Evolutionary conservation across 164 flowering plant species (phyloP), one percentile per base, ranked within the genome.

Genomic region (Annona cherimola): DNA sequence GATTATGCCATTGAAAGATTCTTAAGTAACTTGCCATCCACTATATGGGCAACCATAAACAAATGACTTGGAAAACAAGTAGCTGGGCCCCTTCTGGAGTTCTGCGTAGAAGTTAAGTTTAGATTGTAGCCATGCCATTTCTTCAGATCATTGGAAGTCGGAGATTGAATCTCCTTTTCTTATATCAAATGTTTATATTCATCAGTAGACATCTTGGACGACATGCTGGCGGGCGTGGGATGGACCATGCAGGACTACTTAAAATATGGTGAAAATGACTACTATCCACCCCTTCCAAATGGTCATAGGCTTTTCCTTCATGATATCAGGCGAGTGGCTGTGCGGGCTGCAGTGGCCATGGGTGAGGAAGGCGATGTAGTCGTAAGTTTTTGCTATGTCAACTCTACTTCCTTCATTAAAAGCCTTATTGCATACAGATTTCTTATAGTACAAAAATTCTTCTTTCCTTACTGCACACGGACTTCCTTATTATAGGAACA

Each of bases 361-460:
- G 99, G 98, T 0, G 99, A 95, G 83, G 99, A 95, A 84, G 99
- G 98, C 20, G 99, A 95, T 79, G 78, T 92, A 85, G 94, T 95
- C 77, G 99, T 95, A 95, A 88, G 99, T 90, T 74, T 67, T 50
- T 61, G 55, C 62, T n/a, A 12, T 50, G 9, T 2, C 9, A 50
- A 50, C 9, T 50, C 57, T 50, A 8, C 57, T 26, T 26, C 35
- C 1, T 26, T 0, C 35, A 26, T 26, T 26, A 26, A 26, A 26
- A 26, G 35, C 35, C 57, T 50, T 50, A 50, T 50, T 16, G 14
- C 9, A 50, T 50, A 50, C 14, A 16, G 57, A 50, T 50, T 50
- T 50, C 57, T 50, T 16, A 50, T 0, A 9, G 2, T 50, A 50
- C 35, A 26, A 26, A 26, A 0, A 26, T 26, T 26, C 0, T 26